Conservation (phyloP, 2,329 filamentous ascomycete species). For the Sporothrix pallida region DNA sequence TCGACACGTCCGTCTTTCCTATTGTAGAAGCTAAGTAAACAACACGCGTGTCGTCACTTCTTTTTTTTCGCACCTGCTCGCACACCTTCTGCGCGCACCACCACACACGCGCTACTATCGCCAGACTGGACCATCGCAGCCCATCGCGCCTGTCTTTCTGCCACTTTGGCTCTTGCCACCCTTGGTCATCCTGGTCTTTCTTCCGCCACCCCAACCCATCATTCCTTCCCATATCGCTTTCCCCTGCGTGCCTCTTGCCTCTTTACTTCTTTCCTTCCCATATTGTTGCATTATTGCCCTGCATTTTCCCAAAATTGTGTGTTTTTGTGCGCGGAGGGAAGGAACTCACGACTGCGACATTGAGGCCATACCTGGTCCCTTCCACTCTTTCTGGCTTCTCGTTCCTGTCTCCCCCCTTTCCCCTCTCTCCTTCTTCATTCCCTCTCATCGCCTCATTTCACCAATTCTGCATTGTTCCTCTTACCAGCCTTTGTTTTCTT, state of each 20-base stretch:
- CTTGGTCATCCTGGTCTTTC: conserved; percentile 12
- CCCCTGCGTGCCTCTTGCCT: conserved; percentile 6
- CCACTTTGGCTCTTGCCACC: conserved; percentile 32
- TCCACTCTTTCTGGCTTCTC: conserved; percentile 10
- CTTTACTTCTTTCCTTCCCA: conserved; percentile 23
- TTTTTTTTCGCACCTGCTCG: conserved; percentile 20
- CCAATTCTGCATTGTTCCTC: conserved; percentile 26
- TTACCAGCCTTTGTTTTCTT: conserved; percentile 19
- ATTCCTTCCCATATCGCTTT: conserved; percentile 21
- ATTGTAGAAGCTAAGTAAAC: conserved; percentile 39
- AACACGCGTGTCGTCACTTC: conserved; percentile 37
- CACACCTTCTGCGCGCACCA: conserved; percentile 24
- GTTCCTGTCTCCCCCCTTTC: conserved; percentile 12
- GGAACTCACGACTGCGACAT: conserved; percentile 29
- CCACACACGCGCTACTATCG: conserved; percentile 13
- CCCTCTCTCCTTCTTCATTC: background rate
- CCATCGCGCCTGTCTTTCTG: conserved; percentile 11
- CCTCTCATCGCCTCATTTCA: conserved; percentile 9
- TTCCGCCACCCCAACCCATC: conserved; percentile 29
- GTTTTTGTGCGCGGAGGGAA: conserved; percentile 29
- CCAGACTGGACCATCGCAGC: conserved; percentile 14
- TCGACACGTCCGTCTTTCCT: conserved; percentile 37
- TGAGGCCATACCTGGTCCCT: background rate
- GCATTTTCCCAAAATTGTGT: conserved; percentile 17
- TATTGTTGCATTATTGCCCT: background rate